phyloP scores from a whole-genome alignment of 768 basidiomycete species.

The Solioccasus polychromus region DNA sequence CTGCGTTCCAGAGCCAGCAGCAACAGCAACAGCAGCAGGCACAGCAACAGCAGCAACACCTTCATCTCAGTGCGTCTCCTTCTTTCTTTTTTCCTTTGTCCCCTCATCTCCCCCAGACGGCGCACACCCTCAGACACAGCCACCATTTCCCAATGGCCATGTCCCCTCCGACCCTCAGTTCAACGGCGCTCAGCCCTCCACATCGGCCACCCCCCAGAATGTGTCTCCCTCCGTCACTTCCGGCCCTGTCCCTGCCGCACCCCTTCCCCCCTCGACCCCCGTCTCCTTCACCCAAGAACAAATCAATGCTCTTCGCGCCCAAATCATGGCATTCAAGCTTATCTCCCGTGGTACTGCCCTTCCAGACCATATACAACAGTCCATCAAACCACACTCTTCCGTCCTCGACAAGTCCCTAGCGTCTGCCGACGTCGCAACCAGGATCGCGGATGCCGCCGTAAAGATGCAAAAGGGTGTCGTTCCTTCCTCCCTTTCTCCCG shows the following conservation, averaged over 20 bases:
- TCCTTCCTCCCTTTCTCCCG: constrained; percentile 19
- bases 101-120: constrained; percentile 31
- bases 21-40: constrained; percentile 22
- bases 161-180: constrained; percentile 24
- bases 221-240: constrained; percentile 40
- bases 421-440: constrained; percentile 54
- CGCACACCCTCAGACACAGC: constrained; percentile 28
- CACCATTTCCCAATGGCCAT: constrained; percentile 48
- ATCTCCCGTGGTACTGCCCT: constrained; percentile 63
- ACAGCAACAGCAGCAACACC: constrained; percentile 29
- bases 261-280: constrained; percentile 62
- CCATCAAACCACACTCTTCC: constrained; percentile 62
- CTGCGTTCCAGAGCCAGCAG: constrained; percentile 27
- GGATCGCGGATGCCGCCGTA: constrained; percentile 72
- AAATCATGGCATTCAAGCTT: constrained; percentile 80
- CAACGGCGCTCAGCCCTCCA: constrained; percentile 22
- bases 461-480: constrained; percentile 61
- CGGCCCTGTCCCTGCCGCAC: constrained; percentile 50
- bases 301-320: constrained; percentile 70
- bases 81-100: not conserved
- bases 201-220: constrained; percentile 35
- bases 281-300: constrained; percentile 79
- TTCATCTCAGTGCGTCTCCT: constrained; percentile 32
- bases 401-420: constrained; percentile 65
- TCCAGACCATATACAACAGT: constrained; percentile 67